Evolutionary conservation across 2,329 filamentous ascomycete species (phyloP), one percentile per base, ranked within the genome.

Genomic region (Nemania diffusa): DNA sequence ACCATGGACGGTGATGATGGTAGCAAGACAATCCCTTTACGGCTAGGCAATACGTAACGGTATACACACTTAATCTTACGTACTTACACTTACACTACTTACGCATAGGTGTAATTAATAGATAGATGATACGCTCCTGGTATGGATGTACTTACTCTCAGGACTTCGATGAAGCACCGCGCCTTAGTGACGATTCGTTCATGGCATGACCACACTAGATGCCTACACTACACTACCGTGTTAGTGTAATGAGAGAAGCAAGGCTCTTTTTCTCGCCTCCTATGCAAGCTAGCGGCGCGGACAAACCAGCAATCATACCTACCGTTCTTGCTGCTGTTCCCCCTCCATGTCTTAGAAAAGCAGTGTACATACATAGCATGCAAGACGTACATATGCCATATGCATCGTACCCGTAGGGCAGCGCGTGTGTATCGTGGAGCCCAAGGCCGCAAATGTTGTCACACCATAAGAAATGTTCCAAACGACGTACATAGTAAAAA

Each of bases 401-500:
- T 59, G 59, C 42, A 64, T 56, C 50, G 62, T 52, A 59, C 66
- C 62, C 34, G 48, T 57, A 65, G 53, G 66, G 58, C 66, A 51
- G 42, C 58, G 65, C 34, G 46, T 57, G 62, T 67, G 51, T 44
- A 15, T 44, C 42, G 56, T 51, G 56, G 55, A 52, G 55, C 27
- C 51, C 56, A 62, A 20, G 58, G 57, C 62, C 48, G 56, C 40
- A 62, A 48, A 63, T 50, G 26, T 50, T 56, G 64, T 59, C 64
- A 64, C 53, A 69, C 64, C 51, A 58, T 42, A 32, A 20, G 67
- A 42, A 59, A 63, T 62, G 58, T 56, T 60, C 63, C 66, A 62
- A 51, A 69, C 57, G 59, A 55, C 46, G 34, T 59, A 53, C 32
- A 50, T 15, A 44, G 29, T 32, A 32, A 9, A 32, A 9, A 32